Evolutionary conservation across 345 rosid genomes (phyloP), one percentile per base, ranked within the genome.

Genomic region (Reutealis trisperma): DNA sequence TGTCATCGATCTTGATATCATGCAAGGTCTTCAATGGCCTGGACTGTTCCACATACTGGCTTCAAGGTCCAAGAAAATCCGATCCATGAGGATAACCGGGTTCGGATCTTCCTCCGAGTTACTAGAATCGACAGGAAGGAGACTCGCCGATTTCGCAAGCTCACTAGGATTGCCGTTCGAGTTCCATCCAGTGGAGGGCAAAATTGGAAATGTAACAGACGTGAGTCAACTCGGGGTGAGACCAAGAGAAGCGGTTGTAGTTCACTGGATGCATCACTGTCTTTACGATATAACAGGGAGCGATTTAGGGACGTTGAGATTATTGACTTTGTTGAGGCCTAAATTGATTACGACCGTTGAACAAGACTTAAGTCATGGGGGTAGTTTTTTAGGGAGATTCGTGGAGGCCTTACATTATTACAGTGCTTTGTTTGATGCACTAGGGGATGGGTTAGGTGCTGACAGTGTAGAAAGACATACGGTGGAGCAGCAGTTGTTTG

Each of bases 11-110:
- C 88, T 95, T 42, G 99, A 95, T 72, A 89, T 95, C 49, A 95
- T 95, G 98, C 99, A 95, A 68, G 99, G 99, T 19, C 99, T 95
- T 75, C 99, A 95, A 81, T 95, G 99, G 99, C 99, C 99, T 6
- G 99, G 96, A 19, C 72, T 95, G 76, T 95, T 95, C 85, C 96
- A 95, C 90, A 95, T 95, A 78, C 96, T 95, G 73, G 95, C 97
- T 18, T 91, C 98, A 10, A 84, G 98, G 76, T 78, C 95, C 11
- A 86, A 84, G 45, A 94, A 93, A 83, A 84, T 89, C 77, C 92
- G 91, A 9, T 93, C 98, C 8, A 66, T 94, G 77, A 85, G 95
- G 51, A 85, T 94, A 45, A 94, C 97, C 77, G 97, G 98, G 51
- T 94, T 94, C 74, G 98, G 98, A 0, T 84, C 92, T 11, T 94